Evolutionary conservation across 768 basidiomycete genomes (phyloP).

Genomic region (Pleurotus tuoliensis): DNA sequence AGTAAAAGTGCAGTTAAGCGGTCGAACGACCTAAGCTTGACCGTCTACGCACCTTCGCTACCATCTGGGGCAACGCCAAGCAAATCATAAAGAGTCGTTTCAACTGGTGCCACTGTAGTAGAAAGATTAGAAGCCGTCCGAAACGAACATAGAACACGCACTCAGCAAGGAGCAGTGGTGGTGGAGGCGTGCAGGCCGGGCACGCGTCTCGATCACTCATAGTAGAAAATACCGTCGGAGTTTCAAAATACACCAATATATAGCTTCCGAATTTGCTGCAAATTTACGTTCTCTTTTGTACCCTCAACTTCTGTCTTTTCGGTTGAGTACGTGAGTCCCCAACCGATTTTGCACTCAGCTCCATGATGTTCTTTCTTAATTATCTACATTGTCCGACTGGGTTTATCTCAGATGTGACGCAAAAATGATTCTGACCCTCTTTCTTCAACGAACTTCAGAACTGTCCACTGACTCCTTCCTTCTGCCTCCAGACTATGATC

Average conservation of each 20-base stretch:
- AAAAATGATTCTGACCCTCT: conserved; percentile 24
- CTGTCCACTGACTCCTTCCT: conserved; percentile 1
- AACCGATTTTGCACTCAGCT: not conserved
- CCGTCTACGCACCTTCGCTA: conserved; percentile 51
- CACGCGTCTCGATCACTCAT: conserved; percentile 5
- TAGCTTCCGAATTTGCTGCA: conserved; percentile 4
- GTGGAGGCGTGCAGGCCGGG: not conserved
- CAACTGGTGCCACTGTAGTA: conserved; percentile 52
- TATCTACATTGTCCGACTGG: conserved; percentile 94
- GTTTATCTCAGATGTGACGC: conserved; percentile 48
- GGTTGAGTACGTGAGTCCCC: not conserved
- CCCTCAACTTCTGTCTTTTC: not conserved
- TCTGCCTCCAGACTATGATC: not conserved
- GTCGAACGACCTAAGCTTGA: conserved; percentile 1
- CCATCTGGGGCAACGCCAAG: conserved; percentile 71
- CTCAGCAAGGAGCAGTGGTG: not conserved
- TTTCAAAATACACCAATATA: not conserved
- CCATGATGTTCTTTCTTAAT: conserved; percentile 52
- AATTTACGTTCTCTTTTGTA: conserved; percentile 3
- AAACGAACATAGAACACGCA: not conserved
- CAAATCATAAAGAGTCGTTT: conserved; percentile 84
- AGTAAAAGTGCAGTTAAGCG: conserved; percentile 14
- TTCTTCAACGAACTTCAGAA: conserved; percentile 12
- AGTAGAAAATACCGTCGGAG: conserved; percentile 1
- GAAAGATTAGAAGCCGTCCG: not conserved